Conservation (phyloP, 2,329 filamentous ascomycete genomes). For the Fusarium oligoseptatum region DNA sequence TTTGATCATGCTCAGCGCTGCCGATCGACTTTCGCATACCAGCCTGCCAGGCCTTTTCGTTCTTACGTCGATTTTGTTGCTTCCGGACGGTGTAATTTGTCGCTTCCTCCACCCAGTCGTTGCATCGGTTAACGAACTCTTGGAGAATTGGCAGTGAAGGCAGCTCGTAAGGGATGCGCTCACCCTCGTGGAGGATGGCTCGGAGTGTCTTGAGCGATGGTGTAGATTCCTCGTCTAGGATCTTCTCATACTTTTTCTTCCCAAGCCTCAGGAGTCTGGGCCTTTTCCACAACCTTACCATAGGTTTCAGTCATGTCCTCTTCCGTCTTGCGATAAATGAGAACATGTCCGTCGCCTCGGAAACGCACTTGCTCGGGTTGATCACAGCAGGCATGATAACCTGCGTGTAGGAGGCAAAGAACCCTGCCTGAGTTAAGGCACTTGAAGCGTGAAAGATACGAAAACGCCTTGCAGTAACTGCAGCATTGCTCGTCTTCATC, state of each 20-base stretch:
- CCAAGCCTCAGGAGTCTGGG: slow-evolving; percentile 88
- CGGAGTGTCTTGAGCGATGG: slow-evolving; percentile 90
- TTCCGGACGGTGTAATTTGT: slow-evolving; percentile 97
- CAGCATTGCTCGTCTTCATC: slow-evolving; percentile 98
- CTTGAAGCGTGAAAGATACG: slow-evolving; percentile 90
- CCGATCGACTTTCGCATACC: slow-evolving; percentile 77
- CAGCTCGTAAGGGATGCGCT: slow-evolving; percentile 93
- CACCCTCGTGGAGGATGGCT: slow-evolving; percentile 88
- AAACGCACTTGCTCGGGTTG: slow-evolving; percentile 75
- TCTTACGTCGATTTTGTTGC: slow-evolving; percentile 96
- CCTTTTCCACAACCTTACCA: slow-evolving; percentile 87
- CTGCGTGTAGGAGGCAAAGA: slow-evolving; percentile 86
- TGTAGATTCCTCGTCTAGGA: slow-evolving; percentile 85
- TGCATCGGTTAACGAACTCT: slow-evolving; percentile 94
- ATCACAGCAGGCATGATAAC: slow-evolving; percentile 84
- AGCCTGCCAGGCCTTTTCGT: slow-evolving; percentile 87
- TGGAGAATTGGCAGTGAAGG: slow-evolving; percentile 84
- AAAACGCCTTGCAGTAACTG: slow-evolving; percentile 90
- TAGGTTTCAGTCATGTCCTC: slow-evolving; percentile 75
- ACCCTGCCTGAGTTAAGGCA: slow-evolving; percentile 86
- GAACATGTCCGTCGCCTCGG: slow-evolving; percentile 75
- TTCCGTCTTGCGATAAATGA: slow-evolving; percentile 83
- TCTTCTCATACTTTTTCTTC: slow-evolving; percentile 89
- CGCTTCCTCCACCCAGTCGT: slow-evolving; percentile 98
- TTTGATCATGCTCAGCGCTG: slow-evolving; percentile 72